Percentiles rank a stretch among this genome's conserved stretches.
phyloP scores from a whole-genome alignment of 176 grass and related monocot genomes.

The Areca catechu region DNA sequence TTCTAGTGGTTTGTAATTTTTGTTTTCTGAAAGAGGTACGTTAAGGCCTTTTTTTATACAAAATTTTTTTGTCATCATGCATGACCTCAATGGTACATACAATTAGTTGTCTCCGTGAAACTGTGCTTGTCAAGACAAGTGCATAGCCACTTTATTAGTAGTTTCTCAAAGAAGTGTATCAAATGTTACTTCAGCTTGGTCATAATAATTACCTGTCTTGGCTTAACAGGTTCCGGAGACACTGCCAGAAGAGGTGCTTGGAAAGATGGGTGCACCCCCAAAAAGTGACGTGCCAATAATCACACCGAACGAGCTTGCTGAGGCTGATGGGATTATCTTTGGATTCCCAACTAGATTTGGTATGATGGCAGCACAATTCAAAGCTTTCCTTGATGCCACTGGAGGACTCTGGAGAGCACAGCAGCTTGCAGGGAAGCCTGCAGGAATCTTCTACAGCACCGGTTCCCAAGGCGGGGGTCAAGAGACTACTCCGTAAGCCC shows the following conservation, averaged over 20 bases:
- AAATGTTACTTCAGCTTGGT: too few relatives aligned
- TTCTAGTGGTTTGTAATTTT: too few relatives aligned
- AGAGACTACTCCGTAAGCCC: slow-evolving; percentile 55
- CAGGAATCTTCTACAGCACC: slow-evolving; percentile 57
- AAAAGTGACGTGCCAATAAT: slow-evolving; percentile 43
- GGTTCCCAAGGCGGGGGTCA: slow-evolving; percentile 68
- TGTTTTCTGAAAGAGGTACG: too few relatives aligned
- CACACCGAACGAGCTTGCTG: slow-evolving; percentile 26
- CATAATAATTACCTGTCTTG: neutral
- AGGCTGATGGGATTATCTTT: slow-evolving; percentile 61
- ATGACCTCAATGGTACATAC: too few relatives aligned
- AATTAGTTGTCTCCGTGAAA: too few relatives aligned
- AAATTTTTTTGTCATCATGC: too few relatives aligned
- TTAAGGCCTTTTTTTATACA: too few relatives aligned
- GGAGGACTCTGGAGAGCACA: slow-evolving; percentile 49
- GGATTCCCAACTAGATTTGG: slow-evolving; percentile 67
- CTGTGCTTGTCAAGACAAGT: too few relatives aligned
- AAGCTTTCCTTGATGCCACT: slow-evolving; percentile 57
- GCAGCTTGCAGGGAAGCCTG: slow-evolving; percentile 58
- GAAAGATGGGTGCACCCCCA: slow-evolving; percentile 53
- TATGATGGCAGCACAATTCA: slow-evolving; percentile 62
- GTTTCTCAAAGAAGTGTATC: too few relatives aligned
- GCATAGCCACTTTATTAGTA: too few relatives aligned
- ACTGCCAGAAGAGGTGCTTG: slow-evolving; percentile 37
- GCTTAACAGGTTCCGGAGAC: slow-evolving; percentile 53